Percentiles rank a stretch among this genome's conserved stretches.
Evolutionary conservation across 305 asterid species (phyloP).

Genomic region (Fraxinus velutina): DNA sequence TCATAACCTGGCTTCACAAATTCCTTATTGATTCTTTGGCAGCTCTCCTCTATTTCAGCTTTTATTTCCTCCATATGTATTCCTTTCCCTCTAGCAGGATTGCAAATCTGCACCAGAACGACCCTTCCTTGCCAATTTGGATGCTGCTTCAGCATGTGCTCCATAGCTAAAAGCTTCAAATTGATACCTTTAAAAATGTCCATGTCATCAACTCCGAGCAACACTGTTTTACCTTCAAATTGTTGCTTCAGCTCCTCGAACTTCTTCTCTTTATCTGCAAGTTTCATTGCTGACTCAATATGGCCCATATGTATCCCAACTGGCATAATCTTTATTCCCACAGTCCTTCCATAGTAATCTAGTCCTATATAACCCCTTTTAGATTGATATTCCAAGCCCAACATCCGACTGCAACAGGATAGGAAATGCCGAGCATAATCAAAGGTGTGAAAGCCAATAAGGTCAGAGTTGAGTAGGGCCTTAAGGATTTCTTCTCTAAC

Average conservation of each 20-base stretch:
- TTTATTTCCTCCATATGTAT: conserved; percentile 65
- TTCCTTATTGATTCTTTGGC: conserved; percentile 62
- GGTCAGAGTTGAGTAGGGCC: conserved; percentile 78
- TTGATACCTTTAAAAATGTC: conserved; percentile 91
- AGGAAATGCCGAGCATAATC: conserved; percentile 92
- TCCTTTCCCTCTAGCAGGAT: conserved; percentile 86
- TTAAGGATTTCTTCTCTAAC: conserved; percentile 89
- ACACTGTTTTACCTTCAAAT: conserved; percentile 69
- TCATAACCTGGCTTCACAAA: conserved; percentile 79
- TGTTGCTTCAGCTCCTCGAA: conserved; percentile 62
- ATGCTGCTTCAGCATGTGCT: conserved; percentile 79
- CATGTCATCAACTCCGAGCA: conserved; percentile 90
- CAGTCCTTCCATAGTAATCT: conserved; percentile 88
- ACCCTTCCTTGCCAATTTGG: conserved; percentile 81
- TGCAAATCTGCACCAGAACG: conserved; percentile 79
- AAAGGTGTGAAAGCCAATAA: conserved; percentile 89
- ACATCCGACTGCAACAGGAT: conserved; percentile 90
- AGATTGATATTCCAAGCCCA: conserved; percentile 87
- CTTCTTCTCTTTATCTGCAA: conserved; percentile 59
- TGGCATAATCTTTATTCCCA: conserved; percentile 90
- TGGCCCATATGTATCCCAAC: conserved; percentile 93
- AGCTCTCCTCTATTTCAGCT: conserved; percentile 70
- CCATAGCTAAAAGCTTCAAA: conserved; percentile 89
- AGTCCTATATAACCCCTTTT: conserved; percentile 90
- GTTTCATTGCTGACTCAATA: conserved; percentile 68